Conservation (phyloP, 179 eudicot species). For the Dionaea muscipula region DNA sequence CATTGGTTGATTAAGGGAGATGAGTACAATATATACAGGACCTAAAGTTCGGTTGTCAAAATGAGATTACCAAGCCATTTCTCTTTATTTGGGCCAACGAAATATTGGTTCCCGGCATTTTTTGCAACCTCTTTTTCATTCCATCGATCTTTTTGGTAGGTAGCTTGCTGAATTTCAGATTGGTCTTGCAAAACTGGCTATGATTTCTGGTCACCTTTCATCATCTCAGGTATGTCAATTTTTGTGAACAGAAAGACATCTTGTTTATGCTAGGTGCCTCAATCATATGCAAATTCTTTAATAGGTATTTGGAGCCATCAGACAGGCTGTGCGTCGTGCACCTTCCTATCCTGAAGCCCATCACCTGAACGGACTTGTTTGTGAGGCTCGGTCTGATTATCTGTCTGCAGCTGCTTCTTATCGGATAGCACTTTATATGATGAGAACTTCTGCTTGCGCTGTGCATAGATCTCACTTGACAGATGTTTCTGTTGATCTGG, state of each 20-base stretch:
- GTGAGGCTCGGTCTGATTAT: slow-evolving; percentile 66
- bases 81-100: too few relatives aligned
- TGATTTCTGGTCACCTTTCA: slow-evolving; percentile 49
- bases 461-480: slow-evolving; percentile 26
- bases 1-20: too few relatives aligned
- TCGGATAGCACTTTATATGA: slow-evolving; percentile 57
- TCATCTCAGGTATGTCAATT: slow-evolving; percentile 56
- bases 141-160: slow-evolving; percentile 8
- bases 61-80: too few relatives aligned
- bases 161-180: slow-evolving; percentile 91
- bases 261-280: neutral
- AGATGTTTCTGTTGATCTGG: slow-evolving; percentile 68
- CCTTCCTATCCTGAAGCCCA: slow-evolving; percentile 81
- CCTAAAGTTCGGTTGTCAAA: too few relatives aligned
- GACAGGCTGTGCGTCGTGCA: slow-evolving; percentile 78
- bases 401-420: slow-evolving; percentile 58
- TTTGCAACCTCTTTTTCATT: slow-evolving; percentile 2
- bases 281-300: slow-evolving; percentile 17
- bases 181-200: slow-evolving; percentile 85
- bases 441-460: slow-evolving; percentile 28
- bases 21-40: too few relatives aligned
- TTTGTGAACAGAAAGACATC: neutral
- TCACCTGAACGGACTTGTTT: slow-evolving; percentile 71
- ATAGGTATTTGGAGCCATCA: slow-evolving; percentile 80
- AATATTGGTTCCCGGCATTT: slow-evolving; percentile 6